A percentile compares a stretch with the other conserved stretches of the same genome.
phyloP scores from a whole-genome alignment of 306 rosid genomes.

The Ceratonia siliqua region DNA sequence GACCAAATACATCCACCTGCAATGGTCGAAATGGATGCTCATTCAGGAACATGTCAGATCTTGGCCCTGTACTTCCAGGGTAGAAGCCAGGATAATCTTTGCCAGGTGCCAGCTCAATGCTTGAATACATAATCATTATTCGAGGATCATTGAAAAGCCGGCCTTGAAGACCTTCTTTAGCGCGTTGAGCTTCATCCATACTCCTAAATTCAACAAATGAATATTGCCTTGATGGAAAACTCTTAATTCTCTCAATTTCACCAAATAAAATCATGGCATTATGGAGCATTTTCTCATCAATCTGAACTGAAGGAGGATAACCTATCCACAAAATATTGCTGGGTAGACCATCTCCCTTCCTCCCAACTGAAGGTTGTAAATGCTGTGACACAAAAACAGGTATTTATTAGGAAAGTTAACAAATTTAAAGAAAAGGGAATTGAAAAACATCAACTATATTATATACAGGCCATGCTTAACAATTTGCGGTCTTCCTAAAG shows the following conservation, averaged over 20 bases:
- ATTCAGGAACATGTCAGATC: conserved; percentile 60
- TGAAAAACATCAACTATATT: conserved; percentile 8
- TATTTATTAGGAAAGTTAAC: conserved; percentile 19
- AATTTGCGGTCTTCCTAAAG: conserved; percentile 13
- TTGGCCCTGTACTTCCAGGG: conserved; percentile 66
- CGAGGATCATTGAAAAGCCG: conserved; percentile 97
- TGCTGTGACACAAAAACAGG: conserved; percentile 50
- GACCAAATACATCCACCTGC: conserved; percentile 66
- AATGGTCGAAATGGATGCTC: conserved; percentile 67
- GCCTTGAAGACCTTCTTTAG: conserved; percentile 98
- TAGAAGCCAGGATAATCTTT: conserved; percentile 62
- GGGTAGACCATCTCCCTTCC: conserved; percentile 72
- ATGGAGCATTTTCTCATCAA: conserved; percentile 98
- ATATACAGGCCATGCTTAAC: neutral
- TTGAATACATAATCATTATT: conserved; percentile 84
- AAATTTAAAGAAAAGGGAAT: neutral
- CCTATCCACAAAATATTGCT: conserved; percentile 87
- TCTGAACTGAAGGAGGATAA: conserved; percentile 89
- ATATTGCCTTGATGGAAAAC: conserved; percentile 83
- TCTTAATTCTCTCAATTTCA: conserved; percentile 92
- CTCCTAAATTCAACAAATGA: conserved; percentile 96
- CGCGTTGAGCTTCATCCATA: conserved; percentile 96
- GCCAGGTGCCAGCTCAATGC: conserved; percentile 72
- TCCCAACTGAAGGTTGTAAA: conserved; percentile 57
- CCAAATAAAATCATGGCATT: conserved; percentile 99